Conservation (phyloP, 768 basidiomycete species). For the Tulasnella sp. region DNA sequence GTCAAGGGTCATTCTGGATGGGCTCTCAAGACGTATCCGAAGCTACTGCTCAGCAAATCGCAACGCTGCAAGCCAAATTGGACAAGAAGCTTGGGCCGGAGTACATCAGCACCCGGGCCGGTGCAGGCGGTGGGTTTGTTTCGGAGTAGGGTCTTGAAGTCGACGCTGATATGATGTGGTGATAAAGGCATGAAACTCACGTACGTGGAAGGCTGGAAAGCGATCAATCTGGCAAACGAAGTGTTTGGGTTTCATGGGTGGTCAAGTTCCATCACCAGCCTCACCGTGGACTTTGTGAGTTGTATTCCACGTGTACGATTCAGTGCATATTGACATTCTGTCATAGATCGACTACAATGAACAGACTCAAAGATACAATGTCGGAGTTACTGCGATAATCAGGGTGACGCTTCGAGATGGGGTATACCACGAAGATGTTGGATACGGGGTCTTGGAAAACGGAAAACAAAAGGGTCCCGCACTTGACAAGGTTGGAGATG, state of each 20-base stretch:
- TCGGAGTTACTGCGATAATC: slow-evolving; percentile 80
- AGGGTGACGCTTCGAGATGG: slow-evolving; percentile 86
- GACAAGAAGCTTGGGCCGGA: slow-evolving; percentile 90
- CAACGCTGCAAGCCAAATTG: slow-evolving; percentile 72
- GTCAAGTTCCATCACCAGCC: slow-evolving; percentile 71
- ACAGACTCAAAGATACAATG: slow-evolving; percentile 58
- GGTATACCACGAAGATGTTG: slow-evolving; percentile 87
- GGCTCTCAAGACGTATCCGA: slow-evolving; percentile 47
- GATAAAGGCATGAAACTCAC: slow-evolving; percentile 76
- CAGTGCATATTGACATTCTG: background rate
- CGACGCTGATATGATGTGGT: background rate
- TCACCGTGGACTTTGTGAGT: slow-evolving; percentile 50
- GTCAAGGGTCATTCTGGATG: background rate
- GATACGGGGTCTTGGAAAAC: slow-evolving; percentile 85
- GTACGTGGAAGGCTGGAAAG: slow-evolving; percentile 96
- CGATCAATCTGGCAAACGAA: slow-evolving; percentile 96
- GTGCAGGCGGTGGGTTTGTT: slow-evolving; percentile 52
- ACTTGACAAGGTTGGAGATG: slow-evolving; percentile 74
- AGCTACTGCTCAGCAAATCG: slow-evolving; percentile 62
- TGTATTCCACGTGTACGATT: background rate
- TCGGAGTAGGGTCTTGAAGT: background rate
- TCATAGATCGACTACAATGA: slow-evolving; percentile 69
- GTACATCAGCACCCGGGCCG: slow-evolving; percentile 82
- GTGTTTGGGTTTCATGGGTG: slow-evolving; percentile 98
- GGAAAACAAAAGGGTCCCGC: slow-evolving; percentile 77